Conservation (phyloP, 225 moss, liverwort and hornwort species). For the Asterella californica region DNA sequence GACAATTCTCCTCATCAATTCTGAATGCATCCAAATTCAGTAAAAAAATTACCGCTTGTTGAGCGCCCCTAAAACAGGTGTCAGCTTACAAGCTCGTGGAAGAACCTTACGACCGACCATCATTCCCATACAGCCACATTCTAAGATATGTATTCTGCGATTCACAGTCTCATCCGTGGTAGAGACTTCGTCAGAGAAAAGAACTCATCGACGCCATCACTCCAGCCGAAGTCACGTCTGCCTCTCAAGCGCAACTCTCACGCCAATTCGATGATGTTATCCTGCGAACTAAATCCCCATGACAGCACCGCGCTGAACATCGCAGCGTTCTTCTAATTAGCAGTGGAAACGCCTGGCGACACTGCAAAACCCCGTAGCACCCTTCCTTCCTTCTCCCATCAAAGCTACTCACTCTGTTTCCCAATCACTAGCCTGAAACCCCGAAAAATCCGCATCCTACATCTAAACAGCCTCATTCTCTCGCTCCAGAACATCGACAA, state of each 20-base stretch:
- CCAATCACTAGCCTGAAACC: neutral
- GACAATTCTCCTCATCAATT: neutral
- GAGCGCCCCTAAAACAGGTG: neutral
- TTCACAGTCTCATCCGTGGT: neutral
- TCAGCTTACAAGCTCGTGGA: conserved; percentile 1
- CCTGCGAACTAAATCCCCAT: neutral
- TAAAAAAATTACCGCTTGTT: neutral
- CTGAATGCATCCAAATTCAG: neutral
- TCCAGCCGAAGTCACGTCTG: neutral
- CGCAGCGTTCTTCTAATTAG: neutral
- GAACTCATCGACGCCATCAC: neutral
- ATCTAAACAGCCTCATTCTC: neutral
- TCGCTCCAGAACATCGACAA: too few species aligned
- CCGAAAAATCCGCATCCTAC: neutral
- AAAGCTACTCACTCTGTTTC: neutral
- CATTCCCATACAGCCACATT: neutral
- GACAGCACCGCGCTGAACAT: neutral
- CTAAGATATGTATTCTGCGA: neutral
- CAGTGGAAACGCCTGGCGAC: neutral
- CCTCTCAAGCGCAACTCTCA: neutral
- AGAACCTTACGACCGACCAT: neutral
- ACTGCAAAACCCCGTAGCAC: neutral
- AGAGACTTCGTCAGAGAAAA: neutral
- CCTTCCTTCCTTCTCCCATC: neutral
- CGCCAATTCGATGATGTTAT: neutral